Evolutionary conservation across 352 stramenopile species (phyloP).

Genomic region (Phytophthora capsici): DNA sequence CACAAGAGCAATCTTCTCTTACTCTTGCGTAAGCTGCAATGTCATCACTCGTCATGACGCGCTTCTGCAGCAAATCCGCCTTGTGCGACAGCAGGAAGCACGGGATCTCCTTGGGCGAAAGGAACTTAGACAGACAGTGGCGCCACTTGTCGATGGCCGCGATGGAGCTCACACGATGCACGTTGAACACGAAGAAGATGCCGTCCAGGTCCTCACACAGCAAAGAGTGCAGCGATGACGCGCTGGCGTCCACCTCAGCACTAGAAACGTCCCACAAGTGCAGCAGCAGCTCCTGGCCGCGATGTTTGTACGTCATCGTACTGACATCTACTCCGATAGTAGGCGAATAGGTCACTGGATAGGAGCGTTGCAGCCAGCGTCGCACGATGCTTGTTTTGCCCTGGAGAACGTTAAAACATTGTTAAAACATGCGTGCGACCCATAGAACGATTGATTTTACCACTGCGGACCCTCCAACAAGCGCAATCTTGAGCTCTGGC

Average conservation of each 20-base stretch:
- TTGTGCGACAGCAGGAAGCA: slow-evolving; percentile 88
- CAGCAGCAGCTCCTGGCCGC: slow-evolving; percentile 57
- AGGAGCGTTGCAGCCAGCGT: slow-evolving; percentile 78
- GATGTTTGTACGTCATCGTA: slow-evolving; percentile 51
- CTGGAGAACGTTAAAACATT: slow-evolving; percentile 27
- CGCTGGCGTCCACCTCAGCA: slow-evolving; percentile 66
- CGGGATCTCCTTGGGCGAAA: slow-evolving; percentile 77
- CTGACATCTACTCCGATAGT: slow-evolving; percentile 85
- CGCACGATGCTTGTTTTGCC: slow-evolving; percentile 86
- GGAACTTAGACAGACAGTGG: slow-evolving; percentile 69
- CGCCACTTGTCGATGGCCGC: slow-evolving; percentile 87
- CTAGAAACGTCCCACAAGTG: slow-evolving; percentile 84
- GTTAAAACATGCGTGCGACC: neutral
- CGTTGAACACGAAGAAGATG: slow-evolving; percentile 91
- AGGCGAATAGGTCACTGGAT: slow-evolving; percentile 68
- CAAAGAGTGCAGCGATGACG: slow-evolving; percentile 71
- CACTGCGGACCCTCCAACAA: slow-evolving; percentile 80
- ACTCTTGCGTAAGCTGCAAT: slow-evolving; percentile 78
- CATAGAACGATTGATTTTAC: slow-evolving; percentile 28
- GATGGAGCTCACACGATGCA: slow-evolving; percentile 88
- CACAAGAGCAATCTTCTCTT: neutral
- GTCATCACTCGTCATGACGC: slow-evolving; percentile 87
- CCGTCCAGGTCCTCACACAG: slow-evolving; percentile 82
- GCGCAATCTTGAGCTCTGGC: slow-evolving; percentile 81
- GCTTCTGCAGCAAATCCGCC: slow-evolving; percentile 83